phyloP scores from a whole-genome alignment of 805 yeast genomes.

The Lipomyces kockii region DNA sequence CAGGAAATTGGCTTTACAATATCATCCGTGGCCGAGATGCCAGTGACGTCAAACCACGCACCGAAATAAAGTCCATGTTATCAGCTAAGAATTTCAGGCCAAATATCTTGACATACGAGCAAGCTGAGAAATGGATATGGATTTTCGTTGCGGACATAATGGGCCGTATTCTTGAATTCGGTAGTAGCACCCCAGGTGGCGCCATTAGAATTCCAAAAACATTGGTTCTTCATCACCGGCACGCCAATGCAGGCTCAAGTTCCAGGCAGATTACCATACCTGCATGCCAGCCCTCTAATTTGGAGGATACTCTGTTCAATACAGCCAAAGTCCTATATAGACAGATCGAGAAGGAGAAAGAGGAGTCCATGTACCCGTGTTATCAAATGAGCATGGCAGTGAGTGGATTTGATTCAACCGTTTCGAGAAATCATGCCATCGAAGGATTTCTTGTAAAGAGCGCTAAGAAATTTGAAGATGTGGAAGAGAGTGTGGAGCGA shows the following conservation, averaged over 20 bases:
- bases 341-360: slow-evolving; percentile 20
- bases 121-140: slow-evolving; percentile 75
- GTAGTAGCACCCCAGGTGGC: slow-evolving; percentile 3
- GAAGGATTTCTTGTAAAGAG: slow-evolving; percentile 13
- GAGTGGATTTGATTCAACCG: slow-evolving; percentile 24
- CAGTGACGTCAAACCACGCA: slow-evolving; percentile 60
- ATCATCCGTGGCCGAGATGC: slow-evolving; percentile 67
- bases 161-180: slow-evolving; percentile 68
- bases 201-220: slow-evolving; percentile 59
- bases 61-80: slow-evolving; percentile 82
- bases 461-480: not conserved
- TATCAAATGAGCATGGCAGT: slow-evolving; percentile 21
- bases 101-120: slow-evolving; percentile 57
- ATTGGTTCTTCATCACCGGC: slow-evolving; percentile 48
- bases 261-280: slow-evolving; percentile 40
- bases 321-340: slow-evolving; percentile 40
- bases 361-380: slow-evolving; percentile 25
- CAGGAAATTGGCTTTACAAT: slow-evolving; percentile 61
- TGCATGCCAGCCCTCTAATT: slow-evolving; percentile 11
- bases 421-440: slow-evolving; percentile 18
- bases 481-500: not conserved
- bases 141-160: slow-evolving; percentile 82
- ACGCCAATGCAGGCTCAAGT: slow-evolving; percentile 25
- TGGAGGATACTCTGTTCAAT: slow-evolving; percentile 17
- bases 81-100: slow-evolving; percentile 78